These are phyloP conservation scores for Colletotrichum musae DNA, from an alignment of 2,329 filamentous ascomycete genomes.

Conservation along the genomic window DNA sequence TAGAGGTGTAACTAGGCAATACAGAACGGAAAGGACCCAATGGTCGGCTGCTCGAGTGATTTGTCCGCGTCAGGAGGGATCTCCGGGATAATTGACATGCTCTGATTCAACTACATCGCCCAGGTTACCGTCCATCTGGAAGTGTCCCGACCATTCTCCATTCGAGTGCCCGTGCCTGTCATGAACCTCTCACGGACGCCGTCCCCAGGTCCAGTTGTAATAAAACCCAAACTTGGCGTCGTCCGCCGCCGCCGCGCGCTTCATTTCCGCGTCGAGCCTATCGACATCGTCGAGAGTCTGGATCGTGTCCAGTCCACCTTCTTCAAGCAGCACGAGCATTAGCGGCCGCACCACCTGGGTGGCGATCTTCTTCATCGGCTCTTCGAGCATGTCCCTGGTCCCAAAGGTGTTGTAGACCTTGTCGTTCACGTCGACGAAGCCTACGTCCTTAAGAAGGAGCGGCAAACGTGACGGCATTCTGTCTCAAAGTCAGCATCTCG, in stretches of 20 bases:
- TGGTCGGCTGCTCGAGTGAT: no score
- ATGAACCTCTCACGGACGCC: background rate
- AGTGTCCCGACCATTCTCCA: no score
- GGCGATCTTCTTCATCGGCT: constrained; percentile 13
- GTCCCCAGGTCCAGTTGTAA: constrained; percentile 19
- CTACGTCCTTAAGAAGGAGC: background rate
- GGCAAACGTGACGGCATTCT: constrained; percentile 22
- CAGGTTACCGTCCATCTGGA: no score
- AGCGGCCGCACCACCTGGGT: constrained; percentile 7
- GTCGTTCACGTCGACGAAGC: constrained; percentile 12
- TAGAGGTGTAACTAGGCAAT: no score
- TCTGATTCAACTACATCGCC: no score
- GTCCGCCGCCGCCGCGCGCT: background rate
- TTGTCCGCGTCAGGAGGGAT: no score
- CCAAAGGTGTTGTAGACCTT: constrained; percentile 23
- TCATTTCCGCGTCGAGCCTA: constrained; percentile 7
- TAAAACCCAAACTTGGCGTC: constrained; percentile 5
- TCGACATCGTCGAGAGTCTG: constrained; percentile 5
- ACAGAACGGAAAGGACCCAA: no score
- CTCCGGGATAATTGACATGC: no score
- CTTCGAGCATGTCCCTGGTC: constrained; percentile 12
- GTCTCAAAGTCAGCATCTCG: background rate
- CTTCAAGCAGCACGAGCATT: constrained; percentile 1
- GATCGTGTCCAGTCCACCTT: constrained; percentile 3
- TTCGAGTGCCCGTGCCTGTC: no score